phyloP scores from a whole-genome alignment of 2,329 filamentous ascomycete species.

The Truncatella angustata region DNA sequence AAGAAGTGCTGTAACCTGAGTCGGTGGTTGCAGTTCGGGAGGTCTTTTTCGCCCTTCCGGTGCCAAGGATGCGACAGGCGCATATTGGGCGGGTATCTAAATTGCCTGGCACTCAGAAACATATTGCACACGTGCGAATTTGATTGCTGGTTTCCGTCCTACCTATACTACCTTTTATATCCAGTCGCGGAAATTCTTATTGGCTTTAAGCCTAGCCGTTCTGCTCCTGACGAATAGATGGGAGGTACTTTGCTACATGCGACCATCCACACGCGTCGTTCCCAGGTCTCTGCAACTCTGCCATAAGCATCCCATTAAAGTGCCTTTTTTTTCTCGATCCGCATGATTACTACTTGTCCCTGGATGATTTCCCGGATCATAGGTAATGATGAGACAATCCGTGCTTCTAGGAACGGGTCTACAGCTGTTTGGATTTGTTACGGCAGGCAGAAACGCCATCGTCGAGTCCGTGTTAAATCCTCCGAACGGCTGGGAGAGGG shows the following conservation, averaged over 20 bases:
- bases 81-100: too few species aligned
- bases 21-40: background rate
- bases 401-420: background rate
- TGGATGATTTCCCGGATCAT: too few species aligned
- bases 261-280: background rate
- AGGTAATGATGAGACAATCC: background rate
- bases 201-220: background rate
- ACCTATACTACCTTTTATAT: background rate
- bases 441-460: conserved; percentile 22
- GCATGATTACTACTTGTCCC: too few species aligned
- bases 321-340: too few species aligned
- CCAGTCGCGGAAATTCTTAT: background rate
- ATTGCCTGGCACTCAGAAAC: background rate
- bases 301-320: background rate
- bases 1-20: background rate
- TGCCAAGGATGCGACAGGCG: background rate
- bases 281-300: background rate
- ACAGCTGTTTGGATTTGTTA: background rate
- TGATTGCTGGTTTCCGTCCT: background rate
- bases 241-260: background rate
- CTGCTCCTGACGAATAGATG: background rate
- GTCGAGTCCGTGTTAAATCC: conserved; percentile 34
- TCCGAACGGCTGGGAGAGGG: conserved; percentile 36
- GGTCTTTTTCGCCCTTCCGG: background rate
- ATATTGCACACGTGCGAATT: background rate